Evolutionary conservation across 192 early-diverging fungal species (phyloP), one percentile per base, ranked within the genome.

Genomic region (Phycomyces nitens): DNA sequence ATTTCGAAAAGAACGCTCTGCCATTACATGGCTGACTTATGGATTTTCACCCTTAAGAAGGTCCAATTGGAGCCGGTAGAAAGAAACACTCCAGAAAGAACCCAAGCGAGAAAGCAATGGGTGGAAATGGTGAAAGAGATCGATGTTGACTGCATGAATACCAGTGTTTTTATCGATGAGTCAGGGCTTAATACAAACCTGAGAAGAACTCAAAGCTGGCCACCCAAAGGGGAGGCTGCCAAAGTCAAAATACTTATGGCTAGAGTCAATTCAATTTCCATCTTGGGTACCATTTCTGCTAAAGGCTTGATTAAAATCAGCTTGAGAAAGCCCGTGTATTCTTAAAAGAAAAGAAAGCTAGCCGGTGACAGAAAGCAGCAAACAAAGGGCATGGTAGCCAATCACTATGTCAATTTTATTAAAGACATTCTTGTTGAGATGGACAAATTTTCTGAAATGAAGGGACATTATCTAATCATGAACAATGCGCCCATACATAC

Each of bases 381-480:
- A 55, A 5, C 53, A 55, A 55, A 55, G 27, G 53, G 53, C 5
- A 55, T 27, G n/a, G 29, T 16, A 27, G 27, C 22, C 27, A 29
- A 3, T 12, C 53, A 55, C 27, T 55, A 26, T 55, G 21, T 55
- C 15, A 21, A 55, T 29, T 55, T 55, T 29, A 29, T 55, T 27
- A 55, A 55, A 16, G 53, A 55, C 29, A 26, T 55, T 4, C 27
- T 55, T 23, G 11, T 27, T 27, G 53, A 55, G 27, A 55, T 55
- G 53, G 24, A 55, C 27, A 55, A 27, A 55, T 55, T 55, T 55
- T 27, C 53, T 55, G 40, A 69, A 18, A 56, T 39, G 22, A 58
- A 53, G 41, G 57, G 39, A 23, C 40, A 66, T 42, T 38, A 56
- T 66, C 56, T 49, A 60, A 26, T 38, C 50, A 50, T 38, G 66